Percentiles rank a stretch among this genome's conserved stretches.
phyloP scores from a whole-genome alignment of 352 stramenopile genomes.

The Phytophthora idaei region DNA sequence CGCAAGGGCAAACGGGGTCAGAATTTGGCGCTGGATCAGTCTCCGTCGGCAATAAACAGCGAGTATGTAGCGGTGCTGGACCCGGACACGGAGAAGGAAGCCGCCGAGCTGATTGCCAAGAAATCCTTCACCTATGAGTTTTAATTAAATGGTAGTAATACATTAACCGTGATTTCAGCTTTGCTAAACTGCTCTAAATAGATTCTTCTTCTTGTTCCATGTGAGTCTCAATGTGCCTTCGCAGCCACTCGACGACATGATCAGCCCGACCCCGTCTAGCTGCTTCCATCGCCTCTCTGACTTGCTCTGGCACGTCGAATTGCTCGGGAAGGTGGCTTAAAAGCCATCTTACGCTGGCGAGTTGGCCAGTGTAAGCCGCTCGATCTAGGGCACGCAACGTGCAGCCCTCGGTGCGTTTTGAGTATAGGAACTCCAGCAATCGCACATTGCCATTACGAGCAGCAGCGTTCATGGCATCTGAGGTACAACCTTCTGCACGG shows the following conservation, averaged over 20 bases:
- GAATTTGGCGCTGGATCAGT: conserved; percentile 30
- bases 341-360: conserved; percentile 35
- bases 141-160: conserved; percentile 18
- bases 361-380: conserved; percentile 40
- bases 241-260: conserved; percentile 31
- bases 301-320: conserved; percentile 23
- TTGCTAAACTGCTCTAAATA: conserved; percentile 1
- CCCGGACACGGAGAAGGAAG: conserved; percentile 29
- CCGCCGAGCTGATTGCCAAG: conserved; percentile 36
- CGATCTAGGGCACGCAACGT: conserved; percentile 20
- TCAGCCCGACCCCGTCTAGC: conserved; percentile 34
- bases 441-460: background rate
- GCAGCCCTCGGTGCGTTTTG: conserved; percentile 25
- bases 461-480: background rate
- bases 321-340: conserved; percentile 23
- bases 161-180: conserved; percentile 9
- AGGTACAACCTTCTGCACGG: background rate
- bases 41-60: conserved; percentile 40
- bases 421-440: conserved; percentile 35
- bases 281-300: conserved; percentile 30
- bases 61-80: conserved; percentile 46
- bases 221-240: conserved; percentile 10
- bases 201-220: background rate
- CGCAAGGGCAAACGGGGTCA: conserved; percentile 25
- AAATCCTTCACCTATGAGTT: conserved; percentile 60